These are phyloP conservation scores for Pleurotus tuber-regium DNA, from an alignment of 768 basidiomycete species.

Conservation along the genomic window DNA sequence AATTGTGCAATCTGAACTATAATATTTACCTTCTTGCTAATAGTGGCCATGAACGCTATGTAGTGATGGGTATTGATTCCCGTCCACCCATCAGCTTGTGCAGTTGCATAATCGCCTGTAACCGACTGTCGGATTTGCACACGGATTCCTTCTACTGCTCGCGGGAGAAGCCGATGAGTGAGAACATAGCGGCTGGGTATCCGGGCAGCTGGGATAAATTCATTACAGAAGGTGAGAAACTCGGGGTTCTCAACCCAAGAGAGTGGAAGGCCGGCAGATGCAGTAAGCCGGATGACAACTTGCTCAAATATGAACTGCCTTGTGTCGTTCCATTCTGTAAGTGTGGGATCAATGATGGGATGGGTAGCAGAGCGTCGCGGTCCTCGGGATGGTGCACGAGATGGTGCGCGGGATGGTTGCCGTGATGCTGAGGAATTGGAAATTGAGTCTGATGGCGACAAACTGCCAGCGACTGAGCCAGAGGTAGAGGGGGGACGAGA, in stretches of 20 bases:
- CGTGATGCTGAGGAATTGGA: neutral
- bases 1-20: too few species aligned
- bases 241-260: constrained; percentile 22
- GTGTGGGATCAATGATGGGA: neutral
- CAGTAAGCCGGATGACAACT: constrained; percentile 12
- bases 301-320: constrained; percentile 9
- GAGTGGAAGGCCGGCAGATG: constrained; percentile 20
- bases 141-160: constrained; percentile 1
- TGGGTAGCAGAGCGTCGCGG: too few species aligned
- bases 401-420: neutral
- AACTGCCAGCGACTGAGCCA: too few species aligned
- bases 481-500: too few species aligned
- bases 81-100: constrained; percentile 28
- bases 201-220: constrained; percentile 19
- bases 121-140: constrained; percentile 6
- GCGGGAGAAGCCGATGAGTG: constrained; percentile 4
- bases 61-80: constrained; percentile 25
- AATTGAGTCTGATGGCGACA: neutral
- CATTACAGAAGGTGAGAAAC: constrained; percentile 17
- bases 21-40: constrained; percentile 14
- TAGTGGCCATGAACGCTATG: constrained; percentile 23
- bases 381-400: too few species aligned
- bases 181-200: constrained; percentile 9
- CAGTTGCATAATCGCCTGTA: constrained; percentile 14
- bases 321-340: neutral